Conservation (phyloP, 2,329 filamentous ascomycete genomes). For the Hypoxylon sp. region DNA sequence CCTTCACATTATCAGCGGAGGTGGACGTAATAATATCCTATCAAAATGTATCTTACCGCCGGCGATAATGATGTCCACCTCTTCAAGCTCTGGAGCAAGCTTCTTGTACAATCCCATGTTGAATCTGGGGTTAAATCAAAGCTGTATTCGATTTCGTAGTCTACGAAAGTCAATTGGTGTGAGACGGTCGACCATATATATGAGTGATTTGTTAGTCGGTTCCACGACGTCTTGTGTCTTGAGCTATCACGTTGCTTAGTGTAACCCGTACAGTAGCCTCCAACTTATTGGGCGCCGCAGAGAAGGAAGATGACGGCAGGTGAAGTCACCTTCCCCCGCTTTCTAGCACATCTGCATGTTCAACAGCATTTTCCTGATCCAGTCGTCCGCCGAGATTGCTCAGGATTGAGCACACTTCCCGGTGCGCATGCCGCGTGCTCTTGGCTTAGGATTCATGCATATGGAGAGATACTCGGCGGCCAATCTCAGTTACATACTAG, state of each 20-base stretch:
- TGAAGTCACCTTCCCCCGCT: constrained; percentile 3
- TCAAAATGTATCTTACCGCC: constrained; percentile 42
- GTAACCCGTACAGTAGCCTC: background rate
- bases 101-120: constrained; percentile 47
- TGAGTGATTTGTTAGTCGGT: background rate
- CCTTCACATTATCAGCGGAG: constrained; percentile 28
- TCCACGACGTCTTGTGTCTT: background rate
- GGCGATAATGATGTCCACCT: constrained; percentile 50
- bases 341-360: background rate
- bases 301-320: background rate
- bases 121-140: background rate
- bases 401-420: constrained; percentile 1
- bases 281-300: background rate
- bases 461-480: background rate
- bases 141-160: background rate
- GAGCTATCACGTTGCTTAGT: background rate
- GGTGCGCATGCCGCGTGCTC: background rate
- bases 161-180: background rate
- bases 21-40: background rate
- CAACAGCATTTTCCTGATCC: background rate
- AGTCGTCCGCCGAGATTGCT: background rate
- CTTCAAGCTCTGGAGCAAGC: constrained; percentile 38
- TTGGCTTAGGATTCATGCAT: background rate
- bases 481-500: background rate
- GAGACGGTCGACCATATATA: background rate